Conservation (phyloP, 352 stramenopile species). For the Pythium apleroticum region DNA sequence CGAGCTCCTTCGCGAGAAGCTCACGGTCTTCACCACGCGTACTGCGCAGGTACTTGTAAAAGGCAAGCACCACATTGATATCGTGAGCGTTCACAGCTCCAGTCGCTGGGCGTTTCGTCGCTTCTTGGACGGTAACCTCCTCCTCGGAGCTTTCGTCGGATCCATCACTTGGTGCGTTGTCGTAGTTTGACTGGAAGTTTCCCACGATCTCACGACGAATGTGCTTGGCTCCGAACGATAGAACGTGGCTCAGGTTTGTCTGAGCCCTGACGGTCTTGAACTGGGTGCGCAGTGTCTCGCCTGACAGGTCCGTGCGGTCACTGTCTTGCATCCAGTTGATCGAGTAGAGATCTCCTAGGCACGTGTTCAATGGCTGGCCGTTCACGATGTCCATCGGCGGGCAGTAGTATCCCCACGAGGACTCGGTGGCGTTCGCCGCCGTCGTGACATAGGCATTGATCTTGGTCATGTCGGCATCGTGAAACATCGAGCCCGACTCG, state of each 20-base stretch:
- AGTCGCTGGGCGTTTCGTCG: background rate
- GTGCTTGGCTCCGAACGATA: slow-evolving; percentile 57
- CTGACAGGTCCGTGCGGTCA: slow-evolving; percentile 75
- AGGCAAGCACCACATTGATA: slow-evolving; percentile 69
- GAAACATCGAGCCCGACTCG: slow-evolving; percentile 92
- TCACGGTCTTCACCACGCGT: slow-evolving; percentile 34
- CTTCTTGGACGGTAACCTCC: slow-evolving; percentile 6
- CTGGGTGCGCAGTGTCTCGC: slow-evolving; percentile 78
- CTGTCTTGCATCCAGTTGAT: slow-evolving; percentile 93
- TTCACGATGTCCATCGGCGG: slow-evolving; percentile 76
- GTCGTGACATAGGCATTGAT: slow-evolving; percentile 90
- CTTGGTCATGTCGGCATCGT: slow-evolving; percentile 60
- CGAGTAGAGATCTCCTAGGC: slow-evolving; percentile 88
- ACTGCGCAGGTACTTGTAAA: slow-evolving; percentile 78
- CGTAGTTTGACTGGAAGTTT: slow-evolving; percentile 83
- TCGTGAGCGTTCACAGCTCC: slow-evolving; percentile 63
- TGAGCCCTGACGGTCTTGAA: slow-evolving; percentile 65
- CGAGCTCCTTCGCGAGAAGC: slow-evolving; percentile 41
- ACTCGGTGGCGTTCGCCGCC: slow-evolving; percentile 85
- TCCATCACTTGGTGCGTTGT: slow-evolving; percentile 30
- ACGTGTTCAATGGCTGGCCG: slow-evolving; percentile 70
- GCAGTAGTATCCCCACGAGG: slow-evolving; percentile 90
- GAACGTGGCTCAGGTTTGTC: slow-evolving; percentile 85
- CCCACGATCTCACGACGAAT: slow-evolving; percentile 76
- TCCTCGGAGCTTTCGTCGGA: slow-evolving; percentile 21